phyloP scores from a whole-genome alignment of 768 basidiomycete genomes.

The Mycena floridula region DNA sequence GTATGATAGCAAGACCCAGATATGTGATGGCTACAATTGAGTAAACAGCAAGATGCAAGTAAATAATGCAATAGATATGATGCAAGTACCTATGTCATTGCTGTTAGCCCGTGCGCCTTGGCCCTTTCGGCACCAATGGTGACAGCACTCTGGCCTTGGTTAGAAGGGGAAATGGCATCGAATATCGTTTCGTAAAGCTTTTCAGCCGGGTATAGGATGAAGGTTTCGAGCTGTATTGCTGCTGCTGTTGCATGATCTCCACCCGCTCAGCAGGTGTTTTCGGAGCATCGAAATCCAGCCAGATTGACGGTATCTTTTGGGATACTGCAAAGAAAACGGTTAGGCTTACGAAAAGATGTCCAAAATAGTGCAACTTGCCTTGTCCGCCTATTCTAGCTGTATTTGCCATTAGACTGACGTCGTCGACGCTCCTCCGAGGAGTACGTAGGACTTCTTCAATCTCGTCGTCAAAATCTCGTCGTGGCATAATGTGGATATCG shows the following conservation, averaged over 20 bases:
- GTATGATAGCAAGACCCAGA: too few species aligned
- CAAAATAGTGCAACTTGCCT: background rate
- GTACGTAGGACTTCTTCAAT: background rate
- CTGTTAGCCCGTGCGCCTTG: too few species aligned
- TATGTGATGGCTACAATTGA: too few species aligned
- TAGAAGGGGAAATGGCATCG: conserved; percentile 1
- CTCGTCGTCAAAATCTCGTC: background rate
- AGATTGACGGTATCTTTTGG: background rate
- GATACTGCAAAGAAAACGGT: background rate
- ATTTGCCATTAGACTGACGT: background rate
- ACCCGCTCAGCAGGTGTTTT: conserved; percentile 1
- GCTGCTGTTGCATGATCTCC: background rate
- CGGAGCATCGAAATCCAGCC: background rate
- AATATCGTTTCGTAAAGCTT: conserved; percentile 1
- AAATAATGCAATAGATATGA: too few species aligned
- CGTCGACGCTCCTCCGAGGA: background rate
- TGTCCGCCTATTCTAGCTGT: background rate
- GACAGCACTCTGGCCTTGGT: background rate
- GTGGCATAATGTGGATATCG: background rate
- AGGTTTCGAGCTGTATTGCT: background rate
- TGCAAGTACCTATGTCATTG: too few species aligned
- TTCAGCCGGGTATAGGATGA: background rate
- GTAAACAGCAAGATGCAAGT: too few species aligned
- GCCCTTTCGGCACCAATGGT: too few species aligned
- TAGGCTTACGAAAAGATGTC: background rate